Evolutionary conservation across 2,329 filamentous ascomycete species (phyloP), one percentile per base, ranked within the genome.

Genomic region (Geosmithia morbida): DNA sequence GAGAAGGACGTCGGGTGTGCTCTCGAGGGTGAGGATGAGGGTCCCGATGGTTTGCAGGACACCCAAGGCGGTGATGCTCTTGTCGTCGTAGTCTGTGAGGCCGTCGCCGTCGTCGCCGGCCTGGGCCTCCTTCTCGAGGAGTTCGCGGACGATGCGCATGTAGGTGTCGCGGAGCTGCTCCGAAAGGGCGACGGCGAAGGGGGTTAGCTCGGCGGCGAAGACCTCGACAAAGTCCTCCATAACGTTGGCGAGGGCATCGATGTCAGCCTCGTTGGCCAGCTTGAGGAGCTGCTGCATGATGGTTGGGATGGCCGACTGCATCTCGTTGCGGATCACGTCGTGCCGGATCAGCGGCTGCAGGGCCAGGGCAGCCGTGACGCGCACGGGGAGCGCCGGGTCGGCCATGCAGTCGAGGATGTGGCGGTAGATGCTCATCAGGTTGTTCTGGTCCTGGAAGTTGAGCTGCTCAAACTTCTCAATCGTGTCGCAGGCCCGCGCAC

Each of bases 221-320:
- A 97, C 89, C 64, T 98, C 92, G 43, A 98, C 92, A 60, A 98
- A 98, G 60, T 98, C 92, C 66, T 98, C 92, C 92, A 98, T 98
- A 40, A 98, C 92, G 59, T 97, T 97, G 19, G 92, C 90, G 41
- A 98, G 73, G 5, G 92, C 89, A 64, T 98, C 92, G 44, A 98
- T 90, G 60, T 98, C 92, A 49, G 94, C 92, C 66, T 98, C 92
- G 60, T 98, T 98, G 26, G 92, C 90, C 49, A 98, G 72, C 69
- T 97, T 97, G 48, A 98, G 74, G 14, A 98, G 75, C 66, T 98
- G 90, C 67, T 97, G 94, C 92, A 98, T 98, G 59, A 98, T 97
- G 58, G 94, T 94, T 16, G 92, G 89, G 54, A 98, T 98, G 62
- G 89, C 96, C 59, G 89, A 81, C 66, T 96, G 89, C 92, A 98